phyloP scores from a whole-genome alignment of 805 yeast genomes.

The Yarrowia osloensis region DNA sequence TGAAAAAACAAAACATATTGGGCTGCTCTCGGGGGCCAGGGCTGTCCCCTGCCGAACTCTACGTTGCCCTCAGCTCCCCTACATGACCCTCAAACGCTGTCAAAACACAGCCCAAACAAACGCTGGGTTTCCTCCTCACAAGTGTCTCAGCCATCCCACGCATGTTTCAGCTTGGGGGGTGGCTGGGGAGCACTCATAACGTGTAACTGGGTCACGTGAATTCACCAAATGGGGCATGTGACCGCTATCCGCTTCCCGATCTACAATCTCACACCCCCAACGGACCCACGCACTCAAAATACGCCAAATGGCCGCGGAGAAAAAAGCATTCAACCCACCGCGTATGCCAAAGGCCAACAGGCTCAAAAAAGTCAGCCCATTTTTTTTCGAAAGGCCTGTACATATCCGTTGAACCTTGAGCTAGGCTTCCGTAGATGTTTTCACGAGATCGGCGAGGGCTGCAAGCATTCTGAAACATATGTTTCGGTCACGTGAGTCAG shows the following conservation, averaged over 20 bases:
- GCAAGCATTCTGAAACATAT: neutral
- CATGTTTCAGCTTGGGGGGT: neutral
- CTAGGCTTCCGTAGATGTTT: neutral
- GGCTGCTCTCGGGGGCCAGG: neutral
- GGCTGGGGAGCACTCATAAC: too few relatives aligned
- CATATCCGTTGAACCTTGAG: constrained; percentile 30
- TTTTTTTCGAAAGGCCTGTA: neutral
- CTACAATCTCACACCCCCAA: too few relatives aligned
- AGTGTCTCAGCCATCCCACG: neutral
- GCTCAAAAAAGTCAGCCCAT: constrained; percentile 22
- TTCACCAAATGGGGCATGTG: too few relatives aligned
- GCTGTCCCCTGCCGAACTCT: neutral
- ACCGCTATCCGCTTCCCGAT: too few relatives aligned
- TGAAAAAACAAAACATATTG: neutral
- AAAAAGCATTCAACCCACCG: neutral
- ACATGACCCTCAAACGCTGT: neutral
- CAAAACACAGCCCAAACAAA: neutral
- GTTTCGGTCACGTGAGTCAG: neutral
- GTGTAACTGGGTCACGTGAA: too few relatives aligned
- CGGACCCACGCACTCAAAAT: neutral
- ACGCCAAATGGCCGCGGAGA: neutral
- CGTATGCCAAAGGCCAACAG: neutral
- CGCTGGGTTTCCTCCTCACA: neutral
- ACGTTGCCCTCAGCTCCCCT: neutral
- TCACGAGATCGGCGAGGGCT: neutral